Evolutionary conservation across 129 eudicot genomes (phyloP), one percentile per base, ranked within the genome.

Genomic region (Artemisia tridentata): DNA sequence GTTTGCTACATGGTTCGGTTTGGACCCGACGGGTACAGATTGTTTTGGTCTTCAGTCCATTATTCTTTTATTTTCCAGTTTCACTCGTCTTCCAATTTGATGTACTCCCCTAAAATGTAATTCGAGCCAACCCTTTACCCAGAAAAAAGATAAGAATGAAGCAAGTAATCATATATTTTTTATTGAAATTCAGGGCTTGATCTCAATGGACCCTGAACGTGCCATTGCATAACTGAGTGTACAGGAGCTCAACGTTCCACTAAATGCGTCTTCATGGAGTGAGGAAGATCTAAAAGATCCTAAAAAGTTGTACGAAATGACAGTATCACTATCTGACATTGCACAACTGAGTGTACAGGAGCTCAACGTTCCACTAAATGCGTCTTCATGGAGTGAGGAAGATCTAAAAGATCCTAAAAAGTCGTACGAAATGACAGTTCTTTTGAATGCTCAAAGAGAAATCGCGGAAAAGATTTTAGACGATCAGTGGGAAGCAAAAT

Each of bases 371-470:
- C 98, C 98, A 10, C 75, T 92, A 25, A 81, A 80, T 72, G 82
- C 82, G 55, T 89, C 98, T 67, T 87, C 92, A 68, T 92, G 98
- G 98, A 89, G 83, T 10, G 80, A 87, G 63, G 90, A 86, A 65
- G 98, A 92, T 67, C 85, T 79, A 64, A 92, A 92, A 82, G 96
- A 92, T 77, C 98, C 98, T 15, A 87, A 84, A 66, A 92, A 89
- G 79, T 57, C 81, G 74, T 63, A 87, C 53, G 98, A 92, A 83
- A 92, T 87, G 98, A 92, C 84, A 27, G 81, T 92, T 83, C 95
- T 92, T 73, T 83, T 92, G 18, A 85, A 83, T 64, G 98, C 96
- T 16, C 98, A 92, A 76, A 80, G 79, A 75, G 98, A 92, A 75
- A 89, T 92, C 48, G 87, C 96, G 9, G 91, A 89, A 14, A 78